phyloP scores from a whole-genome alignment of 2,329 filamentous ascomycete genomes.

The Lithohypha guttulata region DNA sequence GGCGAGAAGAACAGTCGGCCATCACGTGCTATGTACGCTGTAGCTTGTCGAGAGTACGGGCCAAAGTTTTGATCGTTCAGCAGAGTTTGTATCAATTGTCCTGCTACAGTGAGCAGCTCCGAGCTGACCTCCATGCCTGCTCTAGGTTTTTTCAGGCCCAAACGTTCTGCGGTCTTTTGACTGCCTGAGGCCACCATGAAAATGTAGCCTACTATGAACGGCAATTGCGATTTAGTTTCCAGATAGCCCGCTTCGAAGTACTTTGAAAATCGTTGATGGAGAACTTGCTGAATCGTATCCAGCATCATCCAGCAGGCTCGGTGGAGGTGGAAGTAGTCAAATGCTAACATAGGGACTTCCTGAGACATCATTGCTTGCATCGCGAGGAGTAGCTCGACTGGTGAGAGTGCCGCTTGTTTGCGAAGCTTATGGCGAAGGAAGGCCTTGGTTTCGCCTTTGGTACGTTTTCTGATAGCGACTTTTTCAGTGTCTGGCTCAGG shows the following conservation, averaged over 20 bases:
- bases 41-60: not conserved
- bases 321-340: conserved; percentile 36
- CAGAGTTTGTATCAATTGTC: not conserved
- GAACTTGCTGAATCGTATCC: conserved; percentile 22
- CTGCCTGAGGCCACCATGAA: conserved; percentile 19
- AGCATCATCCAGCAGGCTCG: conserved; percentile 33
- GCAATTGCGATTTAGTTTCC: conserved; percentile 31
- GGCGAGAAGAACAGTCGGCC: not conserved
- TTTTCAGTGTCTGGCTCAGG: not conserved
- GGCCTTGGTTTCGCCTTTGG: conserved; percentile 5
- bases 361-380: conserved; percentile 28
- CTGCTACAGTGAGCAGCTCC: not conserved
- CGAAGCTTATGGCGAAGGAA: conserved; percentile 5
- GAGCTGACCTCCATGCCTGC: not conserved
- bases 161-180: not conserved
- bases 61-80: not conserved
- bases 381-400: conserved; percentile 24
- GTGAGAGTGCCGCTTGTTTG: conserved; percentile 10
- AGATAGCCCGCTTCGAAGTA: conserved; percentile 29
- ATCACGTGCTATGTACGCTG: not conserved
- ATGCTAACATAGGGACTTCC: conserved; percentile 33
- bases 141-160: not conserved
- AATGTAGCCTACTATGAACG: conserved; percentile 33
- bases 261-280: conserved; percentile 20
- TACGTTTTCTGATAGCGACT: not conserved